These are phyloP conservation scores for Rubia peregrina DNA, from an alignment of 305 asterid genomes.

Conservation along the genomic window DNA sequence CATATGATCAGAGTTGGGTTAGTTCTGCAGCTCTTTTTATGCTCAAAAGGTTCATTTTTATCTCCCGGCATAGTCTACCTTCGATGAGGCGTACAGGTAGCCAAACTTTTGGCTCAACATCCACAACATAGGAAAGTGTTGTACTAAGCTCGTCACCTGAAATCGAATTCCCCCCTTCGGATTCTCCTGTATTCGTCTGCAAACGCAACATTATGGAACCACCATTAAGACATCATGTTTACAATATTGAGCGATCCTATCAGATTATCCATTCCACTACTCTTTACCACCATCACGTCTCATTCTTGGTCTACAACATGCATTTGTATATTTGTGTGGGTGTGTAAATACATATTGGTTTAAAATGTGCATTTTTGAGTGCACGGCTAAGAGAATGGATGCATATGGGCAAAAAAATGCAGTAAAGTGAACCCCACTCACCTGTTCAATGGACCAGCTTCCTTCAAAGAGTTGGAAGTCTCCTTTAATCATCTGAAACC, in stretches of 20 bases:
- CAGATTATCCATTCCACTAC: background rate
- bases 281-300: background rate
- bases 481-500: slow-evolving; percentile 86
- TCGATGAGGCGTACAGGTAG: slow-evolving; percentile 57
- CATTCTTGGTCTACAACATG: background rate
- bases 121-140: slow-evolving; percentile 48
- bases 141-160: slow-evolving; percentile 40
- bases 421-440: slow-evolving; percentile 26
- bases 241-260: background rate
- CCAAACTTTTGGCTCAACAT: slow-evolving; percentile 81
- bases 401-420: background rate
- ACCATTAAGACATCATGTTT: background rate
- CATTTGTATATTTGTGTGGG: background rate
- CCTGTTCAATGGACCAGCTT: slow-evolving; percentile 82
- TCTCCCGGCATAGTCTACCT: slow-evolving; percentile 9
- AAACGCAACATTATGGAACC: slow-evolving; percentile 14
- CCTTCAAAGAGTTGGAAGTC: slow-evolving; percentile 79
- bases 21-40: slow-evolving; percentile 9
- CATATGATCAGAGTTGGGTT: background rate
- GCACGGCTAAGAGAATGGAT: background rate
- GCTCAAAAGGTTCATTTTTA: slow-evolving; percentile 10
- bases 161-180: slow-evolving; percentile 24
- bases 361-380: background rate
- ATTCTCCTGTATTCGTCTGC: slow-evolving; percentile 27
- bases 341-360: background rate